Evolutionary conservation across 495 filamentous ascomycete species (phyloP), one percentile per base, ranked within the genome.

Genomic region (Friedmanniomyces endolithicus): DNA sequence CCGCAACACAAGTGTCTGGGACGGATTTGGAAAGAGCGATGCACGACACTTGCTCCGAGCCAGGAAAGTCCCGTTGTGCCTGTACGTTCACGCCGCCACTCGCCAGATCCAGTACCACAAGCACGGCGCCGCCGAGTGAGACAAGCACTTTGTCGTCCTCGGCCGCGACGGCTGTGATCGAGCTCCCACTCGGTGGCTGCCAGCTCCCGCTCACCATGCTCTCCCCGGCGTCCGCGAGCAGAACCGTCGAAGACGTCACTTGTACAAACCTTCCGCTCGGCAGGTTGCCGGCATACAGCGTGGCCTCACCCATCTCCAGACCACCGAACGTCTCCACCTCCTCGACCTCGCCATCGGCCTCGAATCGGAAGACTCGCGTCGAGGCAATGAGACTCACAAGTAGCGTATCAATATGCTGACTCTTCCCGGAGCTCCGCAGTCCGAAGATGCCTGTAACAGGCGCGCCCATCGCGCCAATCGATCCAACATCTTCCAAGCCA

Each of bases 401-500:
- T 19, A 97, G 75, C 0, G 77, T 85, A 63, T 97, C 88, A 48
- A 78, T 66, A 19, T n/a, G n/a, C 20, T 68, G 71, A 14, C 63
- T 62, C 0, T 65, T 62, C 11, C 68, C 65, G 39, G 68, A 67
- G 35, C 80, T 82, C 59, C 75, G 74, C 24, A 88, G 58, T 31
- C 78, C 73, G 72, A 82, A 87, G 19, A 98, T 65, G 33, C 81
- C 80, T 22, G 79, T 78, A 22, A 88, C 85, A 59, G 85, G 77
- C 40, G 44, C 62, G 8, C 79, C 73, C 75, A 95, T 84, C 47
- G 94, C 86, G 7, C 80, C 84, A 11, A 99, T 70, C 17, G 90
- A 73, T 24, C 87, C 90, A 12, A 90, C 67, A 58, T 96, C 90
- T 67, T 95, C 88, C 53, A 99, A 75, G 17, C 92, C 89, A 49